A percentile compares a stretch with the other conserved stretches of the same genome.
phyloP scores from a whole-genome alignment of 345 rosid species.

The Raphanus raphanistrum region DNA sequence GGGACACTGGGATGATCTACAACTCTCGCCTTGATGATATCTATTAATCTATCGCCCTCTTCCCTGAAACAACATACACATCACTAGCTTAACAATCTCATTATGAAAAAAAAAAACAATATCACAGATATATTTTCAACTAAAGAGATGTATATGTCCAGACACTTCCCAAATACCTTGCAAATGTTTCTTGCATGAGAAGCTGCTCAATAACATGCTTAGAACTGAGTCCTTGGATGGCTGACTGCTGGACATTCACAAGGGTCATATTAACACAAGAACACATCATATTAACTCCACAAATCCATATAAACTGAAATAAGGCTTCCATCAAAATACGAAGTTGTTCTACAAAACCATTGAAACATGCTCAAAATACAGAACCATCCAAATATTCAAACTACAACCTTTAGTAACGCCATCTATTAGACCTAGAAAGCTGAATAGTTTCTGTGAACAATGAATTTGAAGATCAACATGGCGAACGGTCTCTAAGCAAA shows the following conservation, averaged over 20 bases:
- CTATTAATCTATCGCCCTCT: slow-evolving; percentile 65
- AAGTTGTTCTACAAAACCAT: slow-evolving; percentile 2
- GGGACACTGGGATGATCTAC: slow-evolving; percentile 41
- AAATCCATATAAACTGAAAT: slow-evolving; percentile 9
- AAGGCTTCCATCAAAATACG: neutral
- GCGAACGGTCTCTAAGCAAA: neutral
- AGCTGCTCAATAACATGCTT: slow-evolving; percentile 74
- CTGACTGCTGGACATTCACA: slow-evolving; percentile 33
- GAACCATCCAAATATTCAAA: neutral
- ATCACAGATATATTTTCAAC: neutral
- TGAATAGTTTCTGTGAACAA: neutral
- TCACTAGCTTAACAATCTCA: slow-evolving; percentile 14
- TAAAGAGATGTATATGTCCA: neutral
- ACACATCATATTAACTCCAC: slow-evolving; percentile 12
- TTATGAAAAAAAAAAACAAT: neutral
- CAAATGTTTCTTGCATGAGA: slow-evolving; percentile 71
- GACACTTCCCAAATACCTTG: slow-evolving; percentile 56
- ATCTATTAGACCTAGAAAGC: neutral
- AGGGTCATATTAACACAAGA: slow-evolving; percentile 28
- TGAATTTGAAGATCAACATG: neutral
- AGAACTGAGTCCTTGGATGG: slow-evolving; percentile 30
- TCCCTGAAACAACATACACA: slow-evolving; percentile 61
- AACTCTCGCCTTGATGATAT: slow-evolving; percentile 74
- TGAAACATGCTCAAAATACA: neutral
- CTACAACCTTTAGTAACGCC: neutral